These are phyloP conservation scores for Amaranthus cruentus DNA, from an alignment of 148 eudicot genomes.

Conservation along the genomic window DNA sequence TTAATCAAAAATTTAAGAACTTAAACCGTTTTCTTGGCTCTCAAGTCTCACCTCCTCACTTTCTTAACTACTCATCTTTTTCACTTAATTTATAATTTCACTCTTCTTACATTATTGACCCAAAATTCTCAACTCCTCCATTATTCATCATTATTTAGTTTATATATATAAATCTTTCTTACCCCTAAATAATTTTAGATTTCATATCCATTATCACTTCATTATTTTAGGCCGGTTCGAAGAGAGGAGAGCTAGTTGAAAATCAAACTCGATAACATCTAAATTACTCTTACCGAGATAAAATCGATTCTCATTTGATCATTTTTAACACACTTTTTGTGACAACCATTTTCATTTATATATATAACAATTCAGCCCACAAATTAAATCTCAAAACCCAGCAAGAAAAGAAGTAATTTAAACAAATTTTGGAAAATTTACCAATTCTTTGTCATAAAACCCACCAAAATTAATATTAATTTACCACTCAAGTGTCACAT, in stretches of 20 bases:
- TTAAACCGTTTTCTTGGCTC: constrained; percentile 20
- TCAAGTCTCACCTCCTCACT: constrained; percentile 22
- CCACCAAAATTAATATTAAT: background rate
- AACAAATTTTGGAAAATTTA: background rate
- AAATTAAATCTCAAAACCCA: background rate
- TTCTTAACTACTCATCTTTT: constrained; percentile 38
- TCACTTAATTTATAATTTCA: background rate
- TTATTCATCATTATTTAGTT: background rate
- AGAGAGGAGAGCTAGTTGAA: too few relatives aligned
- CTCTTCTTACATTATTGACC: background rate
- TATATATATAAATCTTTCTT: background rate
- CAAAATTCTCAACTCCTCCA: constrained; percentile 14
- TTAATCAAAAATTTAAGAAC: background rate
- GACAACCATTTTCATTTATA: constrained; percentile 11
- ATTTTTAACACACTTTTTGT: constrained; percentile 14
- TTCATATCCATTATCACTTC: too few relatives aligned
- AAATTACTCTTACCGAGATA: too few relatives aligned
- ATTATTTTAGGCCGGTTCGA: too few relatives aligned
- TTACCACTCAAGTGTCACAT: constrained; percentile 30
- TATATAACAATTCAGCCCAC: background rate
- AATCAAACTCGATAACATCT: too few relatives aligned
- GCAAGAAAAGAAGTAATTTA: background rate
- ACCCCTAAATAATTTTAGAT: constrained; percentile 17
- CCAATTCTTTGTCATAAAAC: too few relatives aligned
- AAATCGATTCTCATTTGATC: too few relatives aligned